phyloP scores from a whole-genome alignment of 1,139 yeast genomes.

The Nadsonia starkeyi-henricii region DNA sequence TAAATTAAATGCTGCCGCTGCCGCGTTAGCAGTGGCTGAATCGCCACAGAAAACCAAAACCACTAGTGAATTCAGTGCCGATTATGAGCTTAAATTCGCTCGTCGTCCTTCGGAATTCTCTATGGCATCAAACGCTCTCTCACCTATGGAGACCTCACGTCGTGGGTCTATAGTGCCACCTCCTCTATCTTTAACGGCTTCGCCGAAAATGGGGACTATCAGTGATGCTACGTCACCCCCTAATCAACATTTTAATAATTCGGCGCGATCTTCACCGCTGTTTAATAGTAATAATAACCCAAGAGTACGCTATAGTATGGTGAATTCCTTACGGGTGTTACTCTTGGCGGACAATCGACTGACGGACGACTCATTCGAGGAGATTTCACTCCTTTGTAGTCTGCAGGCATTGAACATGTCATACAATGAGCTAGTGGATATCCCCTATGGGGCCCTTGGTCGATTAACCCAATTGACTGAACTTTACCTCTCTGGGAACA shows the following conservation, averaged over 20 bases:
- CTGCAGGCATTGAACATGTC: constrained; percentile 77
- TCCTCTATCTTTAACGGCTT: neutral
- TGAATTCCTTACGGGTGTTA: constrained; percentile 37
- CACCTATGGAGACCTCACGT: constrained; percentile 15
- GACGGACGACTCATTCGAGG: constrained; percentile 62
- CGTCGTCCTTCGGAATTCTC: constrained; percentile 14
- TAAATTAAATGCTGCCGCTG: no score
- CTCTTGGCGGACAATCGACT: constrained; percentile 75
- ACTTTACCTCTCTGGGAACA: constrained; percentile 72
- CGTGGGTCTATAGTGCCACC: no score
- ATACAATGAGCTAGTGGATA: constrained; percentile 71
- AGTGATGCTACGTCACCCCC: neutral
- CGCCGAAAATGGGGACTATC: neutral
- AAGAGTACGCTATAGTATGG: neutral
- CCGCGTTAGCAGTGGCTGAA: no score
- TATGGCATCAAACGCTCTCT: constrained; percentile 14
- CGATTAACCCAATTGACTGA: constrained; percentile 46
- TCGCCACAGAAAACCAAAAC: no score
- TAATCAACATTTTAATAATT: no score
- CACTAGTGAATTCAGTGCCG: constrained; percentile 10
- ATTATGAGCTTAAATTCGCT: constrained; percentile 11
- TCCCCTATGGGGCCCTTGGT: constrained; percentile 58
- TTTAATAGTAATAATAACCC: neutral
- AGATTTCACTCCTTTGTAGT: constrained; percentile 51
- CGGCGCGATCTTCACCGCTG: no score